Evolutionary conservation across 768 basidiomycete genomes (phyloP).

Genomic region (Cystobasidiopsis lactophilus): DNA sequence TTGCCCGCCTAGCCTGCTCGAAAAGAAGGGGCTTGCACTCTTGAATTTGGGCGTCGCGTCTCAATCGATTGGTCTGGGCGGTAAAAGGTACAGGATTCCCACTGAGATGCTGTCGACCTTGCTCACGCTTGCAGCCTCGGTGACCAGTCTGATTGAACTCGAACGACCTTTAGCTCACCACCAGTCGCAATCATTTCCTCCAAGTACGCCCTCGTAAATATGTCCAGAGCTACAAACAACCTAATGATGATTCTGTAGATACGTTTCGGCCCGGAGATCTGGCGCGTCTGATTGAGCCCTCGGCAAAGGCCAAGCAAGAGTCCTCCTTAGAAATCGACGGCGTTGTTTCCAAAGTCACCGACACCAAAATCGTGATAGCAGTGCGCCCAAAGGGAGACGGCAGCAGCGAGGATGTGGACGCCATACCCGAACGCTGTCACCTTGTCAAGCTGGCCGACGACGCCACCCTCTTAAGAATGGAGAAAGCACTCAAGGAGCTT

Average conservation of each 20-base stretch:
- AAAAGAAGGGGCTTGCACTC: conserved; percentile 5
- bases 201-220: too few species aligned
- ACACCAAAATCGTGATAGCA: conserved; percentile 8
- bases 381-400: background rate
- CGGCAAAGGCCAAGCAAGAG: conserved; percentile 8
- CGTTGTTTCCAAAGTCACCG: conserved; percentile 5
- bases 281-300: background rate
- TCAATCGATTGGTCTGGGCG: conserved; percentile 10
- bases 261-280: conserved; percentile 8
- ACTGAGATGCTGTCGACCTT: background rate
- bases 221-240: too few species aligned
- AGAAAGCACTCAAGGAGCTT: conserved; percentile 6
- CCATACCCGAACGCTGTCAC: too few species aligned
- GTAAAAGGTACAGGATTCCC: conserved; percentile 2
- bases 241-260: too few species aligned
- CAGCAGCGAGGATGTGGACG: too few species aligned
- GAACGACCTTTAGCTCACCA: conserved; percentile 3
- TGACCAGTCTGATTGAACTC: conserved; percentile 7
- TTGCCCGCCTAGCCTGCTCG: conserved; percentile 7
- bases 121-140: background rate
- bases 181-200: background rate
- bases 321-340: background rate
- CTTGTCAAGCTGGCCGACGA: conserved; percentile 12
- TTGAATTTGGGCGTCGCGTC: background rate
- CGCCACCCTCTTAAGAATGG: conserved; percentile 10